These are phyloP conservation scores for Dendrobium nobile DNA, from an alignment of 106 monocot genomes.

Conservation along the genomic window DNA sequence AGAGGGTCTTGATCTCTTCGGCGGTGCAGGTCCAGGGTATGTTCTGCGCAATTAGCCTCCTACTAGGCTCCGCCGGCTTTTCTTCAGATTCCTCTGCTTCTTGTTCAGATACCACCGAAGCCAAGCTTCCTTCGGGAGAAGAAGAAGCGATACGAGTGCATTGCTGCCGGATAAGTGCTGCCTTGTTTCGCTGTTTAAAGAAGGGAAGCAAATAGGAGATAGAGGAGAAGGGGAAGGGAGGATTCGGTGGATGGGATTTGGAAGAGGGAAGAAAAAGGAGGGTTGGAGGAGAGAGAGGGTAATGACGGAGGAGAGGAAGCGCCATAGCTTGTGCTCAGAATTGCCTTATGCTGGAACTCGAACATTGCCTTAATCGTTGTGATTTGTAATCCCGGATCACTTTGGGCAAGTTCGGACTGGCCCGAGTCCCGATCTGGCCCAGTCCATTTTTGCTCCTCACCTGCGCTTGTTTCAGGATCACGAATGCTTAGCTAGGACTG, in stretches of 20 bases:
- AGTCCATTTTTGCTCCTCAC: too few species aligned
- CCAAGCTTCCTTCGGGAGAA: background rate
- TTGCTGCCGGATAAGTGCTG: background rate
- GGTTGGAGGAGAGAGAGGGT: background rate
- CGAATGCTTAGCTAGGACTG: too few species aligned
- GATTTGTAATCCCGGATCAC: too few species aligned
- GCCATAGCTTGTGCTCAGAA: background rate
- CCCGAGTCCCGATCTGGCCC: too few species aligned
- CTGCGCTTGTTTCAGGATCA: too few species aligned
- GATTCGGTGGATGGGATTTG: background rate
- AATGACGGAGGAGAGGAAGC: background rate
- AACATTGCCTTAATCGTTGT: background rate
- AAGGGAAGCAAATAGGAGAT: background rate
- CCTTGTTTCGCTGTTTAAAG: background rate
- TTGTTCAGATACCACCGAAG: background rate
- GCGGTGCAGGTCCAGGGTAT: slow-evolving; percentile 64
- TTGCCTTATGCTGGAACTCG: background rate
- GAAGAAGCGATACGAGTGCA: background rate
- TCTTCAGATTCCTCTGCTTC: slow-evolving; percentile 4
- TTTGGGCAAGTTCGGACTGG: too few species aligned
- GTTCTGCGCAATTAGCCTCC: slow-evolving; percentile 68
- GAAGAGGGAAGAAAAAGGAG: background rate
- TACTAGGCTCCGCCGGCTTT: slow-evolving; percentile 13
- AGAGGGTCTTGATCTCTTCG: slow-evolving; percentile 54
- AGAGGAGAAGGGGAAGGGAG: background rate